phyloP scores from a whole-genome alignment of 148 eudicot genomes.

The Rhododendron ferrugineum region DNA sequence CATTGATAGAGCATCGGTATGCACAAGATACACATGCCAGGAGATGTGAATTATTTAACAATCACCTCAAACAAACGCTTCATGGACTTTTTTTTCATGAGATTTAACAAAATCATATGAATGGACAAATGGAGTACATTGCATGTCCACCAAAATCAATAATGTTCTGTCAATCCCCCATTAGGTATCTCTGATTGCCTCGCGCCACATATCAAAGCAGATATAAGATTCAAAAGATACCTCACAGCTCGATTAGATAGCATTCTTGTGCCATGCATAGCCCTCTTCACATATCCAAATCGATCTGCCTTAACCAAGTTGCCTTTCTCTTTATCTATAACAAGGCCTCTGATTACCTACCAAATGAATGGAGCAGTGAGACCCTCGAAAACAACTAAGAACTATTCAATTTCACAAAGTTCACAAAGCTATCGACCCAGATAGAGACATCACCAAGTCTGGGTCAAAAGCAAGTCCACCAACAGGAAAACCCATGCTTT shows the following conservation, averaged over 20 bases:
- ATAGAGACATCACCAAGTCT: conserved; percentile 50
- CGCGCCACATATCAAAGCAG: not conserved
- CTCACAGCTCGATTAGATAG: conserved; percentile 84
- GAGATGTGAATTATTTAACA: not conserved
- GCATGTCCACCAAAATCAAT: conserved; percentile 1
- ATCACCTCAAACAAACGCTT: not conserved
- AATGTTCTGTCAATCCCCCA: not conserved
- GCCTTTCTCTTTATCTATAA: conserved; percentile 95
- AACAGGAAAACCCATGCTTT: conserved; percentile 85
- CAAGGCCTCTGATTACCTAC: conserved; percentile 97
- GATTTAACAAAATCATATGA: not conserved
- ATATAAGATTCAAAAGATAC: conserved; percentile 30
- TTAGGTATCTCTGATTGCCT: not conserved
- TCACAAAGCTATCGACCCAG: not conserved
- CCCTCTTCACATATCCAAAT: conserved; percentile 94
- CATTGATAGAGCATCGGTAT: no score
- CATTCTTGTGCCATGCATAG: conserved; percentile 97
- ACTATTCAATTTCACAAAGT: not conserved
- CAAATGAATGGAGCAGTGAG: conserved; percentile 15
- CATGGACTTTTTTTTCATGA: not conserved
- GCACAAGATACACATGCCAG: not conserved
- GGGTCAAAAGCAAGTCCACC: conserved; percentile 98
- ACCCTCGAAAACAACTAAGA: conserved; percentile 9
- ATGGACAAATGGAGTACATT: not conserved
- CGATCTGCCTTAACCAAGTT: conserved; percentile 95